Base-by-base conservation (phyloP, 768 basidiomycete species). In the Aureoboletus auriporus region DNA sequence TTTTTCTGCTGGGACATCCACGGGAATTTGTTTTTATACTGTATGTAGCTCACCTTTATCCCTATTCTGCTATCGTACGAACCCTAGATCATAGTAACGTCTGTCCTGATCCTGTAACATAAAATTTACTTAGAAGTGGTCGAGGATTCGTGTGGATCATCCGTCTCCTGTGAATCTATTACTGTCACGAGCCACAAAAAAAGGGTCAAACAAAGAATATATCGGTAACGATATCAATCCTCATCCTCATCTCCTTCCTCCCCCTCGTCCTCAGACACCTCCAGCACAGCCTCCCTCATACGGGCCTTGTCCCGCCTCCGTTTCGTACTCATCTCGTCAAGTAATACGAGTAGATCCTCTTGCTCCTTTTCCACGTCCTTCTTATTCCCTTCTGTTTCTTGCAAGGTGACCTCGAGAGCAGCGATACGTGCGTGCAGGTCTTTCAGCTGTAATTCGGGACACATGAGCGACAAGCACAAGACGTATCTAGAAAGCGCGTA, bases 321-420 rank as follows among this genome's bases (percentile, higher is more conserved):
- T 70, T 99, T 99, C 54, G 72, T 78, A 39, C 82, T 89, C 52
- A 96, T 73, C 69, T 98, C 96, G 60, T 98, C 96, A 4, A 99
- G 72, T 29, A 97, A 69, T 10, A 99, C 94, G 17, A 99, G 73
- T 41, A 98, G 66, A 67, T 99, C 95, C 63, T 97, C 95, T 58
- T 97, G 94, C 65, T 99, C 95, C 68, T 93, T 94, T 67, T 96
- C 93, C 20, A 83, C 80, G 8, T 96, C 93, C 55, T 79, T 84
- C 42, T 80, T 77, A 63, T 84, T 87, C 47, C 74, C 76, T 55
- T 86, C 78, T 8, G 82, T 73, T 1, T 68, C 69, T 37, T 68
- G 65, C 8, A 91, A 64, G 46, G 81, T 67, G 12, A 64, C 57
- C 26, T 78, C 69, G 17, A 89, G 62, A 5, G 65, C 62, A 5